Conservation (phyloP, 345 rosid species). For the Eucalyptus curtisii region DNA sequence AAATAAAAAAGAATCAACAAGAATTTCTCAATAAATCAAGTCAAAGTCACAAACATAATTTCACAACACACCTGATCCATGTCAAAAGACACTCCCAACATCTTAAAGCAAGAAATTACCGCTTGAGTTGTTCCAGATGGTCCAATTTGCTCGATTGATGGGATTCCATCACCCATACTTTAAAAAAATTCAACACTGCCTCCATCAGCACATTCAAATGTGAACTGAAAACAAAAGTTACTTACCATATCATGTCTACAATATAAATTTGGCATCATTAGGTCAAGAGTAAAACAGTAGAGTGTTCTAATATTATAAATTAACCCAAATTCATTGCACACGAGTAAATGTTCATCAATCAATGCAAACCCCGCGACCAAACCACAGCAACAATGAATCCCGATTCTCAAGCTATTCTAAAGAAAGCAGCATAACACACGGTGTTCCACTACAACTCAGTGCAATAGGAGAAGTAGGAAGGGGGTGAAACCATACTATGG, state of each 20-base stretch:
- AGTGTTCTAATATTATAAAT: neutral
- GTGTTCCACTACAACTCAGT: too few species aligned
- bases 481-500: too few species aligned
- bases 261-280: neutral
- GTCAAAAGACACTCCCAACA: constrained; percentile 69
- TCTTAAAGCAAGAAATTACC: constrained; percentile 84
- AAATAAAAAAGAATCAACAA: neutral
- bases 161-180: constrained; percentile 74
- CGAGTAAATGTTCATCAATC: neutral
- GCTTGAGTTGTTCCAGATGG: constrained; percentile 88
- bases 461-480: too few species aligned
- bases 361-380: neutral
- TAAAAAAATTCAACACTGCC: neutral
- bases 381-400: neutral
- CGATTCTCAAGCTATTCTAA: too few species aligned
- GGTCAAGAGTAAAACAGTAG: neutral
- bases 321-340: neutral
- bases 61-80: constrained; percentile 47
- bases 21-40: neutral
- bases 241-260: neutral
- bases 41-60: neutral
- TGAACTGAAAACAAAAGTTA: neutral
- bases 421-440: too few species aligned
- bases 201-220: neutral
- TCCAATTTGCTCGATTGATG: constrained; percentile 88